A percentile compares a stretch with the other conserved stretches of the same genome.
phyloP scores from a whole-genome alignment of 495 filamentous ascomycete genomes.

The Lepidopterella palustris region DNA sequence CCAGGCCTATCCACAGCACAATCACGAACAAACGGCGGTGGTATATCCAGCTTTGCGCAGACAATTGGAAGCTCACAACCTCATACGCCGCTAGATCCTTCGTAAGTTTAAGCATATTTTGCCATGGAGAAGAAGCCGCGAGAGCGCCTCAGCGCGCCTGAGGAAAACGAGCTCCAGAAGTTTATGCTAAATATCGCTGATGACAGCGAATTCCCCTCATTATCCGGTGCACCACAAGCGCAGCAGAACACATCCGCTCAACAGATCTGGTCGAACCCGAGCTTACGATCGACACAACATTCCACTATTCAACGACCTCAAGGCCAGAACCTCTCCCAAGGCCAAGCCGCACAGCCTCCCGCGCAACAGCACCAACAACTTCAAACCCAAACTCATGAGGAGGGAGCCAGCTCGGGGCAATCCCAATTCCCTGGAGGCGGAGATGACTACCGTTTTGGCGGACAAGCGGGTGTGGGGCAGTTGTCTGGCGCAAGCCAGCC shows the following conservation, averaged over 20 bases:
- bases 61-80: conserved; percentile 72
- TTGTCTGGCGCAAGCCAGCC: conserved; percentile 50
- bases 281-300: conserved; percentile 51
- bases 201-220: conserved; percentile 72
- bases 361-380: conserved; percentile 40
- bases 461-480: conserved; percentile 56
- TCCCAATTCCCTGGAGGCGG: conserved; percentile 50
- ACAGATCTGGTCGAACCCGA: conserved; percentile 62
- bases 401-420: conserved; percentile 47
- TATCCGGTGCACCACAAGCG: conserved; percentile 66
- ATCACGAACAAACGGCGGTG: conserved; percentile 52
- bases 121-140: conserved; percentile 4
- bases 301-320: conserved; percentile 62
- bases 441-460: conserved; percentile 54
- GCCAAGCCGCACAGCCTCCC: conserved; percentile 4
- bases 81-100: conserved; percentile 65
- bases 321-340: conserved; percentile 10
- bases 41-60: conserved; percentile 71
- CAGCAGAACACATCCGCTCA: conserved; percentile 48
- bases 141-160: too few species aligned
- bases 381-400: conserved; percentile 43
- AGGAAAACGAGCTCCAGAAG: not conserved
- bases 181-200: conserved; percentile 11
- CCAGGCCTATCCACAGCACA: conserved; percentile 53
- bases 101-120: conserved; percentile 54